These are phyloP conservation scores for Penicillium rolfsii DNA, from an alignment of 2,329 filamentous ascomycete genomes.

Conservation along the genomic window DNA sequence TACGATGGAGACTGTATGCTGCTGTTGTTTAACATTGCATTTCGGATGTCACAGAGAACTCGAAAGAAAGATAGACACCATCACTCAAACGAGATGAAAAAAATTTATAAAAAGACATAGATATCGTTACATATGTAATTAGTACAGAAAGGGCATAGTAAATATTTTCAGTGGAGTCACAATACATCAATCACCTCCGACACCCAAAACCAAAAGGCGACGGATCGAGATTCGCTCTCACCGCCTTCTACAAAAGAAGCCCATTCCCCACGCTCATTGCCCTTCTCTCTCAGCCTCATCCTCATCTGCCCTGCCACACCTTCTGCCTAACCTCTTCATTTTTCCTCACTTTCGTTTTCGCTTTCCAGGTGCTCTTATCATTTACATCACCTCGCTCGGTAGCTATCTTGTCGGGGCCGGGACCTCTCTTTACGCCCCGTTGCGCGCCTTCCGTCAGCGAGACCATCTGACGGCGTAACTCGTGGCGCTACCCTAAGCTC, in stretches of 20 bases:
- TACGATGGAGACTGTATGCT: not conserved
- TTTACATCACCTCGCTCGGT: not conserved
- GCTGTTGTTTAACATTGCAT: not conserved
- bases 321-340: constrained; percentile 22
- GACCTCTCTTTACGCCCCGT: not conserved
- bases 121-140: not conserved
- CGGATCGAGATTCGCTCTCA: constrained; percentile 17
- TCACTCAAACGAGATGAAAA: not conserved
- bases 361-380: constrained; percentile 4
- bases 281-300: constrained; percentile 29
- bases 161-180: no score
- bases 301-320: constrained; percentile 21
- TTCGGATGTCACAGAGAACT: not conserved
- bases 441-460: not conserved
- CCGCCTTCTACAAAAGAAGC: constrained; percentile 29
- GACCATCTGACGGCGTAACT: constrained; percentile 18
- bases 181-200: not conserved
- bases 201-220: not conserved
- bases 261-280: constrained; percentile 25
- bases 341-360: constrained; percentile 10
- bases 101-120: not conserved
- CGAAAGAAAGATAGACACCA: not conserved
- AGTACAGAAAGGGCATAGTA: not conserved
- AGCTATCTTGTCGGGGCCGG: not conserved
- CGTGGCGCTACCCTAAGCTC: constrained; percentile 21